Base-by-base conservation (phyloP, 345 rosid species). In the Odontarrhena argentea region DNA sequence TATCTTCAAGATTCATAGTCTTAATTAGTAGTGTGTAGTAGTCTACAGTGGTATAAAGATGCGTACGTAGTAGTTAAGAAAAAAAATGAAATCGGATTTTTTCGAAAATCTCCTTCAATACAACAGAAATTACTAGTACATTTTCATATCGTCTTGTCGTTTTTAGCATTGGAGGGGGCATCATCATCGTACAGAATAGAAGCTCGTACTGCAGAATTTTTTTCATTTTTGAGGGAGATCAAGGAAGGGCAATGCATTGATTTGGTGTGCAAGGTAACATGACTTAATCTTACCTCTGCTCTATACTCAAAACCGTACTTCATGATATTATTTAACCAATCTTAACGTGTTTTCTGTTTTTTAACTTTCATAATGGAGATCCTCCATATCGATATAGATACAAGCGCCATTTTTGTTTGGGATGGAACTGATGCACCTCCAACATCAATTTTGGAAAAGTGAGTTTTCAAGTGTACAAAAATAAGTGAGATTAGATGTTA, bases 381-480 rank as follows among this genome's bases (percentile, higher is more conserved):
- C 50, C 90, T 90, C 52, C 88, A 86, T 76, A 78, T 62, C 59
- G 46, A 72, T 40, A 59, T 84, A 38, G 59, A 78, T 42, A 69
- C 55, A 65, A 75, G 76, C 80, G 50, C 79, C 25, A 69, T 74
- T 72, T 79, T 84, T 73, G 69, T 87, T 54, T 90, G 97, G 97
- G 97, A 90, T 78, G 97, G 97, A 60, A 87, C 92, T 64, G 97
- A 90, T 79, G 70, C 83, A 69, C 85, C 88, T 14, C 83, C 84
- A 38, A 55, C 60, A 50, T 67, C 58, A 42, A 80, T 88, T 60
- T 34, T 60, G 5, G 12, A 76, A 41, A 84, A 63, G 96, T 88
- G 77, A 82, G 89, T 80, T 60, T 7, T 32, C 1, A 32, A 32
- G 7, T 5, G 7, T 32, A 1, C 6, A 4, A 5, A 32, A 32